These are phyloP conservation scores for Blastomyces parvus DNA, from an alignment of 2,329 filamentous ascomycete species.

Conservation along the genomic window DNA sequence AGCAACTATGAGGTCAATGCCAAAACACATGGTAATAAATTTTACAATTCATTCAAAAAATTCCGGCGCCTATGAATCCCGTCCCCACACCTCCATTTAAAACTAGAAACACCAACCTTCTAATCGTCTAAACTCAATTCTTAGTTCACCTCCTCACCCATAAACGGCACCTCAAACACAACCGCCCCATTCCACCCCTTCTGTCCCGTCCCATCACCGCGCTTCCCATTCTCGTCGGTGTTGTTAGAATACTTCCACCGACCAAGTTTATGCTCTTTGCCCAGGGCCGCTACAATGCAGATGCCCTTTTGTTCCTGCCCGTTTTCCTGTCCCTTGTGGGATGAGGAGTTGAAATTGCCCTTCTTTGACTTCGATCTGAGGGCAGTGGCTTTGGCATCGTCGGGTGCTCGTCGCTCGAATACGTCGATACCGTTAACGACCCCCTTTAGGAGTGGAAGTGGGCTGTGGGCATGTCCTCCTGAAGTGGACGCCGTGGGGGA, in stretches of 20 bases:
- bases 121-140: neutral
- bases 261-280: constrained; percentile 76
- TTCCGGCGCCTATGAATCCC: neutral
- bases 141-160: neutral
- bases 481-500: constrained; percentile 17
- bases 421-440: constrained; percentile 82
- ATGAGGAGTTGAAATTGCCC: constrained; percentile 14
- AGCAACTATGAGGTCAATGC: neutral
- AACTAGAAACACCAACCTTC: neutral
- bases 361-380: constrained; percentile 20
- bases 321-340: constrained; percentile 14
- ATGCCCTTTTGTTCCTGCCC: constrained; percentile 45
- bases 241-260: constrained; percentile 56
- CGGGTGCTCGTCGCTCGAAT: constrained; percentile 53
- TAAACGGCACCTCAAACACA: constrained; percentile 66
- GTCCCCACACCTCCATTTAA: neutral
- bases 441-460: constrained; percentile 49
- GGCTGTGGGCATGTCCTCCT: constrained; percentile 22
- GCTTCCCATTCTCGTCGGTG: constrained; percentile 25
- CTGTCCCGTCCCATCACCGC: constrained; percentile 24
- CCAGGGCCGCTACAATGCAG: constrained; percentile 75
- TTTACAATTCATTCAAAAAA: neutral
- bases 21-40: neutral
- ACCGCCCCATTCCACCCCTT: constrained; percentile 71
- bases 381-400: constrained; percentile 19